phyloP scores from a whole-genome alignment of 2,329 filamentous ascomycete species.

The Botrytis elliptica region DNA sequence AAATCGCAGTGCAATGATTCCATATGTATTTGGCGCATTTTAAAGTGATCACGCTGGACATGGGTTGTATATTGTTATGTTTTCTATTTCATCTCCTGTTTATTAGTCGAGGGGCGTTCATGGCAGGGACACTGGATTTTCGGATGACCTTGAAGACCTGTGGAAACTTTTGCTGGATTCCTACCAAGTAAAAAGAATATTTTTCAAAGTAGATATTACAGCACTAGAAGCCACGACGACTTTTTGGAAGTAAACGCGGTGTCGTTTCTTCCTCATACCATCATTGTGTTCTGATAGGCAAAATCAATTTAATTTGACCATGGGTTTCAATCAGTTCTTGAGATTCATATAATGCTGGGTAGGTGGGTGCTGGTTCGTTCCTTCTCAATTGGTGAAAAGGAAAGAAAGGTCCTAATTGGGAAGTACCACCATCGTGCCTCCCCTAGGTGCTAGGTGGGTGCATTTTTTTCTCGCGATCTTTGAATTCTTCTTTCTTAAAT shows the following conservation, averaged over 20 bases:
- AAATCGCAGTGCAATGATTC: slow-evolving; percentile 37
- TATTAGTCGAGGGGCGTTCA: slow-evolving; percentile 25
- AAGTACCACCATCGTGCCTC: background rate
- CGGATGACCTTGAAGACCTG: slow-evolving; percentile 12
- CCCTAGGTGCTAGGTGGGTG: background rate
- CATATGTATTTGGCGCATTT: slow-evolving; percentile 38
- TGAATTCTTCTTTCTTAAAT: background rate
- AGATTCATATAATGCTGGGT: background rate
- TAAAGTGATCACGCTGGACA: slow-evolving; percentile 22
- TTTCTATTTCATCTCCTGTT: slow-evolving; percentile 21
- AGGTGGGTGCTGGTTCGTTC: background rate
- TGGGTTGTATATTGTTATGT: slow-evolving; percentile 20
- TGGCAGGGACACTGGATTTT: slow-evolving; percentile 22
- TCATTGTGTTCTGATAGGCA: slow-evolving; percentile 21
- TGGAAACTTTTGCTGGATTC: slow-evolving; percentile 30
- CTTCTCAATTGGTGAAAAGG: background rate
- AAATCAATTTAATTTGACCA: slow-evolving; percentile 21
- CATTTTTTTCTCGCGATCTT: background rate
- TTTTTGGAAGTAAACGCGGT: background rate
- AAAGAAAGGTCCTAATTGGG: background rate
- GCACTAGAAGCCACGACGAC: slow-evolving; percentile 14
- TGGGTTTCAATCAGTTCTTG: slow-evolving; percentile 1
- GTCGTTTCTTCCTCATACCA: background rate
- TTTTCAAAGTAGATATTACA: slow-evolving; percentile 26
- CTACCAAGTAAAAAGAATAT: slow-evolving; percentile 25